A percentile compares a stretch with the other conserved stretches of the same genome.
phyloP scores from a whole-genome alignment of 805 yeast genomes.

The Scheffersomyces spartinae region DNA sequence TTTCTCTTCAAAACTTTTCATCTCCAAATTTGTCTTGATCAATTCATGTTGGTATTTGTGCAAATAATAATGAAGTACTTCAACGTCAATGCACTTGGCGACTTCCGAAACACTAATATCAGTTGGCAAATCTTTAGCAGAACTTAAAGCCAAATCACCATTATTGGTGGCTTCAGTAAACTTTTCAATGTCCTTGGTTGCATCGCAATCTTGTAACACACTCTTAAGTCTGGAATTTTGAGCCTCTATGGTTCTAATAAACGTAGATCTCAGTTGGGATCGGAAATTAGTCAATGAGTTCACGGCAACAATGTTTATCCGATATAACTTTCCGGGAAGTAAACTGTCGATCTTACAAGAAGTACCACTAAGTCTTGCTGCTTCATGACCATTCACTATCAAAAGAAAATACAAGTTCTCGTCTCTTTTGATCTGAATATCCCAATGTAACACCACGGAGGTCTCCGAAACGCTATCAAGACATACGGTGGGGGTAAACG shows the following conservation, averaged over 20 bases:
- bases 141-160: neutral
- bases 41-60: slow-evolving; percentile 16
- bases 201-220: slow-evolving; percentile 1
- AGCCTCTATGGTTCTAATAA: slow-evolving; percentile 6
- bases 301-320: slow-evolving; percentile 24
- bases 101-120: slow-evolving; percentile 2
- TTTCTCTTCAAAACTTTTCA: slow-evolving; percentile 10
- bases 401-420: slow-evolving; percentile 23
- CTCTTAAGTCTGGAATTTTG: slow-evolving; percentile 1
- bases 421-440: slow-evolving; percentile 15
- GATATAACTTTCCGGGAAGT: slow-evolving; percentile 15
- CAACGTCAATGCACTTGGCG: slow-evolving; percentile 5
- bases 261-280: slow-evolving; percentile 21
- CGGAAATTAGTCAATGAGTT: slow-evolving; percentile 23
- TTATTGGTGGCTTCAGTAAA: neutral
- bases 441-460: slow-evolving; percentile 29
- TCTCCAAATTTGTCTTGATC: slow-evolving; percentile 10
- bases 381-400: slow-evolving; percentile 20
- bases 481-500: slow-evolving; percentile 27
- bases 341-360: slow-evolving; percentile 24
- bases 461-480: slow-evolving; percentile 18
- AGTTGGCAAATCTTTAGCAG: neutral
- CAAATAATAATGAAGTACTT: slow-evolving; percentile 13
- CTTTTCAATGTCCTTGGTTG: neutral
- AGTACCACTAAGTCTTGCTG: slow-evolving; percentile 4